Evolutionary conservation across 805 yeast species (phyloP), one percentile per base, ranked within the genome.

Genomic region (Cyberlindnera bimundalis): DNA sequence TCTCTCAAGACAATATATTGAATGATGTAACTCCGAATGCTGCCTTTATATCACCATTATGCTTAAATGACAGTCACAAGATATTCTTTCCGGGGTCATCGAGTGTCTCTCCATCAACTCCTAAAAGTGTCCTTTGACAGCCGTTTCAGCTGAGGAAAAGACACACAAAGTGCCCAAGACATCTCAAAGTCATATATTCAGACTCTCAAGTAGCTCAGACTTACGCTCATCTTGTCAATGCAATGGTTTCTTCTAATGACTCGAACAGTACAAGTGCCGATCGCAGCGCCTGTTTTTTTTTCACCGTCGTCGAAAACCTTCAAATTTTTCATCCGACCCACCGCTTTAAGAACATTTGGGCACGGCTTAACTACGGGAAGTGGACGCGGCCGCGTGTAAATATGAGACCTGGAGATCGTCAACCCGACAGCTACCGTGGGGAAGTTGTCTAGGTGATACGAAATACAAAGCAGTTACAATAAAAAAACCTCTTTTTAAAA

Each of bases 281-380:
- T n/a, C n/a, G n/a, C n/a, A n/a, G n/a, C n/a, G n/a, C 15, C 12
- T 14, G 11, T 21, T 32, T 32, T 41, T 40, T 46, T 48, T 48
- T 45, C 50, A 42, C 45, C 46, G 50, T 48, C 54, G 55, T 43
- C 47, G 48, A 46, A 43, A 39, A 21, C 37, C 29, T 20, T 34
- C 39, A 45, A 45, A 48, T 40, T 45, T 45, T 45, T 38, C 46
- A 32, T 39, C 32, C 33, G n/a, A 15, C 28, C 23, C 15, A 16
- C 29, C 34, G 41, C 37, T 35, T 25, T 31, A 39, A 10, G 54
- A 30, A 50, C 18, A 42, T 46, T 39, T 50, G 38, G 41, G 54
- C 43, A 50, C 52, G 52, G 26, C 30, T 14, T 18, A 19, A 17
- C 24, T 11, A 13, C 19, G n/a, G 11, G 8, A 17, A 21, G 24